Conservation (phyloP, 768 basidiomycete species). For the Rhizopogon vulgaris region DNA sequence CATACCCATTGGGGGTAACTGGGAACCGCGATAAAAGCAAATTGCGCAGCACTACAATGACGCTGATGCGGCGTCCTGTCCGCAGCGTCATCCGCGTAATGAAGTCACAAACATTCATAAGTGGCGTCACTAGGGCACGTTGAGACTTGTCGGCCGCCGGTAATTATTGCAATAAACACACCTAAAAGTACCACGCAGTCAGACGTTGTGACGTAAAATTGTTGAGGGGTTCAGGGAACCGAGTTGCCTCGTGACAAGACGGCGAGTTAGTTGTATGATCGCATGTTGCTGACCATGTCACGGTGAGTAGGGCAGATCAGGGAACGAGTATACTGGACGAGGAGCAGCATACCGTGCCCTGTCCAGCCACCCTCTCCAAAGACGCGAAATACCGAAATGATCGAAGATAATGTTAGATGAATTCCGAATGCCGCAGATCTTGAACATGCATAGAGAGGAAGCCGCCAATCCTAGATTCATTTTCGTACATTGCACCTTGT, state of each 20-base stretch:
- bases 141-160: not conserved
- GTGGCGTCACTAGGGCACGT: not conserved
- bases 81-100: no score
- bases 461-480: not conserved
- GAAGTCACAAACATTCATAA: no score
- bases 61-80: no score
- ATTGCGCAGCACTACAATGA: no score
- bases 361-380: not conserved
- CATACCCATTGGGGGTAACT: no score
- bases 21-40: no score
- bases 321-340: no score
- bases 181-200: not conserved
- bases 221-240: not conserved
- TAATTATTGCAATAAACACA: not conserved
- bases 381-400: not conserved
- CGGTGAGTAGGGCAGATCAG: not conserved
- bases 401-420: not conserved
- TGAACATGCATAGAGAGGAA: not conserved
- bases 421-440: not conserved
- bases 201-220: not conserved
- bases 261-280: not conserved
- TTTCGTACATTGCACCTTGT: not conserved
- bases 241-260: not conserved
- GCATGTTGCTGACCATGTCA: not conserved
- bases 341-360: no score